A percentile compares a stretch with the other conserved stretches of the same genome.
phyloP scores from a whole-genome alignment of 2,329 filamentous ascomycete species.

The Beauveria sp. region DNA sequence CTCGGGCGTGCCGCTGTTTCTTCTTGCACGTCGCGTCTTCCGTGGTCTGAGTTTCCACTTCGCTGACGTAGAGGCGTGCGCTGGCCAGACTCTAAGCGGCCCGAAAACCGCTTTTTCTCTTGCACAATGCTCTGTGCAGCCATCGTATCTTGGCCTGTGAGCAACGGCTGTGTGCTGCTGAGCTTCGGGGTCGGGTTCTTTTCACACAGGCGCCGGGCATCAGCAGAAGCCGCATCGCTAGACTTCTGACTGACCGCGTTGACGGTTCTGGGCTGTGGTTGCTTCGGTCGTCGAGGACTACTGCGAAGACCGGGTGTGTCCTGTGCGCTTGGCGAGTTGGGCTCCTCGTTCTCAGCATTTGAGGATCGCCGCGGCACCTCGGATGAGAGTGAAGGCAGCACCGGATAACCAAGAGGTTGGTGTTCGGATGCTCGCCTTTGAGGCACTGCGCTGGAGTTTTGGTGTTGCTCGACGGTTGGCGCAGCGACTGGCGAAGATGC shows the following conservation, averaged over 20 bases:
- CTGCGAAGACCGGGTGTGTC: conserved; percentile 8
- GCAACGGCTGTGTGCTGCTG: background rate
- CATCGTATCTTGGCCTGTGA: background rate
- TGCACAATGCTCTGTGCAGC: background rate
- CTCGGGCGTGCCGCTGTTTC: background rate
- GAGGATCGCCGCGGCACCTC: background rate
- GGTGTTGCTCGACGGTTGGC: background rate
- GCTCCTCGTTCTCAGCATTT: background rate
- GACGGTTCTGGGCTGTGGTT: background rate
- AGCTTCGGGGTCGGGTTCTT: background rate
- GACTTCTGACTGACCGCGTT: background rate
- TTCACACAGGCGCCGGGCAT: background rate
- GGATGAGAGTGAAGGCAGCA: background rate
- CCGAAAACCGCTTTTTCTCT: background rate
- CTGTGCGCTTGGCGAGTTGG: background rate
- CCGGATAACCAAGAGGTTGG: background rate
- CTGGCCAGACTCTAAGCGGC: background rate
- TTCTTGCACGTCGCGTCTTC: background rate
- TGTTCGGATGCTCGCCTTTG: background rate
- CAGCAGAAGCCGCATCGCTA: background rate
- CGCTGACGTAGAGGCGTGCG: background rate
- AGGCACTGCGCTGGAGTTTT: background rate
- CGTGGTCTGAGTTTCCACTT: conserved; percentile 9
- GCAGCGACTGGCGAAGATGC: conserved; percentile 19
- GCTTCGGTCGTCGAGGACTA: conserved; percentile 4